Conservation (phyloP, 768 basidiomycete genomes). For the Pulveroboletus sp. region DNA sequence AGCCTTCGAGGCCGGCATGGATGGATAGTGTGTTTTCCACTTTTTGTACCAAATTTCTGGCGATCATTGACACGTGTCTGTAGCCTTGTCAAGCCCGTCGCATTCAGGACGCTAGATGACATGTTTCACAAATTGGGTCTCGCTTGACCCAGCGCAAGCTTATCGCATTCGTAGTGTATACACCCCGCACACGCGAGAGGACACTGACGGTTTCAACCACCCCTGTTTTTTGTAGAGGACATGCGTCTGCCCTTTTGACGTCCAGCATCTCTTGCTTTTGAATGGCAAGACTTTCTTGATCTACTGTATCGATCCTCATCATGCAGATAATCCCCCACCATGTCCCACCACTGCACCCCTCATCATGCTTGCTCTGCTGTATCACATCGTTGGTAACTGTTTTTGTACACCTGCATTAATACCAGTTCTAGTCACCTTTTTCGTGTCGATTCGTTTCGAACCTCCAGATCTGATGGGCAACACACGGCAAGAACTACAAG, state of each 20-base stretch:
- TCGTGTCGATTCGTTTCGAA: background rate
- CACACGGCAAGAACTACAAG: no score
- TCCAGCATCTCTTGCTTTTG: no score
- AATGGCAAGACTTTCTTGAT: constrained; percentile 1
- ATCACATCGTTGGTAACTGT: background rate
- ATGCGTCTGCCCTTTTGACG: background rate
- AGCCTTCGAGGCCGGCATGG: constrained; percentile 90
- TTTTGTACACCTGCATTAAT: constrained; percentile 2
- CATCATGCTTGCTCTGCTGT: constrained; percentile 7
- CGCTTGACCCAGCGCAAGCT: constrained; percentile 26
- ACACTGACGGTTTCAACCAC: constrained; percentile 11
- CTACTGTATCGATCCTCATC: constrained; percentile 10
- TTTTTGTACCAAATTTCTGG: background rate
- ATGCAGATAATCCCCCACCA: no score
- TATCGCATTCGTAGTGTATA: constrained; percentile 13
- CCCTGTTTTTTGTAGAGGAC: constrained; percentile 2
- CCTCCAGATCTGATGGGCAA: no score
- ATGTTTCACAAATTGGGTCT: constrained; percentile 74
- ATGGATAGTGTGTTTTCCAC: constrained; percentile 78
- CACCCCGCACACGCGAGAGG: constrained; percentile 3
- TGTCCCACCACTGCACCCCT: background rate
- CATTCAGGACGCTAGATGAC: constrained; percentile 85
- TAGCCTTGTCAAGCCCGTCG: constrained; percentile 92
- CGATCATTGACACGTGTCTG: background rate
- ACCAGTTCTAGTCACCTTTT: background rate